A percentile compares a stretch with the other conserved stretches of the same genome.
Evolutionary conservation across 495 filamentous ascomycete genomes (phyloP).

Genomic region (Aspergillus conjunctus): DNA sequence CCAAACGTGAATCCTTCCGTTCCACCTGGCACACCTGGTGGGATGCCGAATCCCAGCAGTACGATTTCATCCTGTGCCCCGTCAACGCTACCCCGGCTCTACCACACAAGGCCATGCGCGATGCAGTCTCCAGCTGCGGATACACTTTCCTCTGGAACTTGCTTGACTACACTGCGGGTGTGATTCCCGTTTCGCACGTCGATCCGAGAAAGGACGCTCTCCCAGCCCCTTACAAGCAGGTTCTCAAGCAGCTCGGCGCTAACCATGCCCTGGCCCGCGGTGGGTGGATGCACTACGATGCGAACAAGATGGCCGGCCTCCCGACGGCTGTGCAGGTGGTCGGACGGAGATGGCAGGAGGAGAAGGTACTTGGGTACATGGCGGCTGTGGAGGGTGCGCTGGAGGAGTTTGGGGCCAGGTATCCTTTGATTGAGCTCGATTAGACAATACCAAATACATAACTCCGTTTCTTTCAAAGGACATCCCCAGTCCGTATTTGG

Average conservation of each 20-base stretch:
- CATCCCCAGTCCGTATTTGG: too few relatives aligned
- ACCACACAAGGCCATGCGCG: conserved; percentile 82
- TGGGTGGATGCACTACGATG: conserved; percentile 88
- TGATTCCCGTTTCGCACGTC: conserved; percentile 86
- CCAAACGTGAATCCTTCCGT: conserved; percentile 74
- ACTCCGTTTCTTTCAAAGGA: too few relatives aligned
- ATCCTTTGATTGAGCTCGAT: conserved; percentile 65
- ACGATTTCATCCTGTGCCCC: conserved; percentile 83
- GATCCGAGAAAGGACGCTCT: conserved; percentile 69
- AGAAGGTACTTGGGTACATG: conserved; percentile 90
- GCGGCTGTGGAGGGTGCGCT: conserved; percentile 71
- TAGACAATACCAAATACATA: conserved; percentile 13
- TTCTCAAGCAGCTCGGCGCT: conserved; percentile 38
- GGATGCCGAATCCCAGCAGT: conserved; percentile 60
- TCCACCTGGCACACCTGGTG: conserved; percentile 82
- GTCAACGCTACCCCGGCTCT: conserved; percentile 90
- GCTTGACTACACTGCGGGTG: conserved; percentile 85
- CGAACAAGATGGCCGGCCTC: conserved; percentile 78
- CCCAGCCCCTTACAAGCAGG: conserved; percentile 54
- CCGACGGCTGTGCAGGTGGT: conserved; percentile 88
- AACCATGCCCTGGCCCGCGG: conserved; percentile 78
- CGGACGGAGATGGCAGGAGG: conserved; percentile 82
- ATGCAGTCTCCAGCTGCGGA: conserved; percentile 84
- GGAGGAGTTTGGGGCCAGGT: conserved; percentile 61
- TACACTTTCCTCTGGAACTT: conserved; percentile 97